These are phyloP conservation scores for Colletotrichum neosansevieriae DNA, from an alignment of 2,329 filamentous ascomycete genomes.

Conservation along the genomic window DNA sequence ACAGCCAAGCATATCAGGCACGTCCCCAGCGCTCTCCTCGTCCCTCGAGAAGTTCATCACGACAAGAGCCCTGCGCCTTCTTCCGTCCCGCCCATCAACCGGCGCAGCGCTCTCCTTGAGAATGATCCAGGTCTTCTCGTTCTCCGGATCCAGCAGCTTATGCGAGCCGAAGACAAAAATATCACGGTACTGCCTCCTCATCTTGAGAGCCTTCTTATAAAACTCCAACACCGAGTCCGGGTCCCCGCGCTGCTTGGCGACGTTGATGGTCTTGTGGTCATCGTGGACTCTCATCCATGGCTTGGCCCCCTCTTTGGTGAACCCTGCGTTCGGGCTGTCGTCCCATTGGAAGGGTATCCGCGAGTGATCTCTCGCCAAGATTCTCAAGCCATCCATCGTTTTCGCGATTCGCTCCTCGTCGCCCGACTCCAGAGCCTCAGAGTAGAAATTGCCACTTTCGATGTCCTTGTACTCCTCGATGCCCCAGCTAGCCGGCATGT, in stretches of 20 bases:
- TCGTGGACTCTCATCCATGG: slow-evolving; percentile 79
- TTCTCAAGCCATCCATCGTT: slow-evolving; percentile 65
- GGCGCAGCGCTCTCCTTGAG: slow-evolving; percentile 52
- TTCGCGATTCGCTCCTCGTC: slow-evolving; percentile 53
- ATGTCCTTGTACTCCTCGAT: slow-evolving; percentile 67
- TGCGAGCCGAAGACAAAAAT: slow-evolving; percentile 74
- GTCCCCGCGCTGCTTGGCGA: slow-evolving; percentile 59
- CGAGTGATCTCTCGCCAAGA: slow-evolving; percentile 72
- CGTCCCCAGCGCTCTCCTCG: slow-evolving; percentile 45
- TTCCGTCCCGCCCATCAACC: slow-evolving; percentile 37
- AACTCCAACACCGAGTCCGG: slow-evolving; percentile 66
- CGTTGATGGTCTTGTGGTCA: slow-evolving; percentile 68
- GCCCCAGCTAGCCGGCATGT: slow-evolving; percentile 63
- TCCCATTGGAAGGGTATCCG: slow-evolving; percentile 78
- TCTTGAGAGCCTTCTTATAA: slow-evolving; percentile 65
- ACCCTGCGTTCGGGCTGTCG: slow-evolving; percentile 68
- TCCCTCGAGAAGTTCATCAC: slow-evolving; percentile 61
- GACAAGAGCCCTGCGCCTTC: slow-evolving; percentile 51
- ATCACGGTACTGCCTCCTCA: slow-evolving; percentile 67
- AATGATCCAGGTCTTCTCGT: slow-evolving; percentile 69
- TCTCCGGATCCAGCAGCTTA: slow-evolving; percentile 60
- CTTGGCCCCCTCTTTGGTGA: slow-evolving; percentile 58
- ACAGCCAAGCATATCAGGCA: slow-evolving; percentile 43
- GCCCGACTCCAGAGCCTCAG: slow-evolving; percentile 54
- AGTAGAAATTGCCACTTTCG: slow-evolving; percentile 65